Conservation (phyloP, 1,284 basidiomycete genomes). For the Malassezia psittaci region DNA sequence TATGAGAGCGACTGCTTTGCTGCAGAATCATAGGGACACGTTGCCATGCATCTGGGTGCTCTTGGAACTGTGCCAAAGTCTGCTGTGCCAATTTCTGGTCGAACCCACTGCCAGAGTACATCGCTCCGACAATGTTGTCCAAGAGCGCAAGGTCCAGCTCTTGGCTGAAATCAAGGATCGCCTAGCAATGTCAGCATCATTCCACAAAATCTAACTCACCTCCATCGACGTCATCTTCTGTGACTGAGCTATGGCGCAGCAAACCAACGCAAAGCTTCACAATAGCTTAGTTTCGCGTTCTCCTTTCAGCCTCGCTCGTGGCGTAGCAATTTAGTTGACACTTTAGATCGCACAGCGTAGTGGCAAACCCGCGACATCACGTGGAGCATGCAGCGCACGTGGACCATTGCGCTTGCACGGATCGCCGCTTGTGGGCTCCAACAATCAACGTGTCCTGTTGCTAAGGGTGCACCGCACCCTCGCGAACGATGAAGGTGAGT, state of each 20-base stretch:
- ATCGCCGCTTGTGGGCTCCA: background rate
- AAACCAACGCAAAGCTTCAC: background rate
- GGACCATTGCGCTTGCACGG: background rate
- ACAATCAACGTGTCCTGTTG: background rate
- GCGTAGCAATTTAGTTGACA: constrained; percentile 2
- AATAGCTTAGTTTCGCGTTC: background rate
- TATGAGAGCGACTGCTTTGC: constrained; percentile 70
- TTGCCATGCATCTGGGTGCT: constrained; percentile 95
- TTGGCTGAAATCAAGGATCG: constrained; percentile 42
- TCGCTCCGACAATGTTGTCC: constrained; percentile 43
- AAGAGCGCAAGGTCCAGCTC: constrained; percentile 44
- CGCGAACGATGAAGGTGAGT: constrained; percentile 16
- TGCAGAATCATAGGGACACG: constrained; percentile 90
- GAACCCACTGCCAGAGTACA: constrained; percentile 37
- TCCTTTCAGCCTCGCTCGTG: constrained; percentile 1
- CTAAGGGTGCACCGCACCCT: background rate
- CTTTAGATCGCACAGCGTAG: background rate
- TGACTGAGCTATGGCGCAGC: background rate
- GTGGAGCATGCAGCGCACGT: constrained; percentile 3
- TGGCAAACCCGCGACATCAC: constrained; percentile 12
- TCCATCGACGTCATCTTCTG: constrained; percentile 15
- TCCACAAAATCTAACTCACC: constrained; percentile 2
- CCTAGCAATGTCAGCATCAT: constrained; percentile 15
- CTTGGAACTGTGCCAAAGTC: constrained; percentile 66
- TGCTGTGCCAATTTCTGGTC: constrained; percentile 44